Percentiles rank a stretch among this genome's conserved stretches.
These are phyloP conservation scores for Metarhizium album DNA, from an alignment of 2,329 filamentous ascomycete genomes.

Conservation along the genomic window DNA sequence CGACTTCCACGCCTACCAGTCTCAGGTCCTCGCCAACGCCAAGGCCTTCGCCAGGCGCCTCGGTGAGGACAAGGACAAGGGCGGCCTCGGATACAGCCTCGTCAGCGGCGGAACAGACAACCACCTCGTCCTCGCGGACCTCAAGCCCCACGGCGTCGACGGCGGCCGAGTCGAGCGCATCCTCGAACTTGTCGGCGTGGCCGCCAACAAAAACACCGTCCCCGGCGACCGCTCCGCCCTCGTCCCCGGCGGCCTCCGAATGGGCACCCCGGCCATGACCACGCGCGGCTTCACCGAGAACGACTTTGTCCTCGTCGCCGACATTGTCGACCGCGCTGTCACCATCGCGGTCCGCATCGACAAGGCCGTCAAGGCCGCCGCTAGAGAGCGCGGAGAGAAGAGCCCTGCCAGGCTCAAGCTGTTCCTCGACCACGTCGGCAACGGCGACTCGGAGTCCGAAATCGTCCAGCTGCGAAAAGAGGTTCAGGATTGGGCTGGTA, in stretches of 20 bases:
- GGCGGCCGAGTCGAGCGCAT: slow-evolving; percentile 83
- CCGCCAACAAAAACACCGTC: slow-evolving; percentile 99
- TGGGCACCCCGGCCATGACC: slow-evolving; percentile 96
- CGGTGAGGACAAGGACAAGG: slow-evolving; percentile 58
- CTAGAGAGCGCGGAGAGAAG: slow-evolving; percentile 57
- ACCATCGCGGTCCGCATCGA: slow-evolving; percentile 67
- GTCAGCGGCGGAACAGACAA: slow-evolving; percentile 95
- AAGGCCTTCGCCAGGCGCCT: slow-evolving; percentile 69
- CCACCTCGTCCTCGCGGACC: slow-evolving; percentile 85
- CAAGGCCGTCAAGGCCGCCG: slow-evolving; percentile 58
- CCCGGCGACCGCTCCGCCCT: slow-evolving; percentile 90
- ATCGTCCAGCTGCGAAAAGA: slow-evolving; percentile 63
- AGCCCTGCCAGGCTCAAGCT: slow-evolving; percentile 52
- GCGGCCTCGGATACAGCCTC: slow-evolving; percentile 73
- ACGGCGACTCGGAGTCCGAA: slow-evolving; percentile 56
- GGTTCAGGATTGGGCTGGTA: slow-evolving; percentile 69
- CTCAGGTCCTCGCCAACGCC: slow-evolving; percentile 81
- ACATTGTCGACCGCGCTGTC: slow-evolving; percentile 76
- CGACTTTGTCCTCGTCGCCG: slow-evolving; percentile 79
- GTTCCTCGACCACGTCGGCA: slow-evolving; percentile 58
- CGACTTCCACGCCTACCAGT: slow-evolving; percentile 89
- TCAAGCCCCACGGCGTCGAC: slow-evolving; percentile 81
- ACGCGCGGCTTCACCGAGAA: slow-evolving; percentile 82
- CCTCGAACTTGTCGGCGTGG: slow-evolving; percentile 84
- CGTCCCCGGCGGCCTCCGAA: slow-evolving; percentile 83